These are phyloP conservation scores for Cordyceps cicadae DNA, from an alignment of 2,329 filamentous ascomycete species.

Conservation along the genomic window DNA sequence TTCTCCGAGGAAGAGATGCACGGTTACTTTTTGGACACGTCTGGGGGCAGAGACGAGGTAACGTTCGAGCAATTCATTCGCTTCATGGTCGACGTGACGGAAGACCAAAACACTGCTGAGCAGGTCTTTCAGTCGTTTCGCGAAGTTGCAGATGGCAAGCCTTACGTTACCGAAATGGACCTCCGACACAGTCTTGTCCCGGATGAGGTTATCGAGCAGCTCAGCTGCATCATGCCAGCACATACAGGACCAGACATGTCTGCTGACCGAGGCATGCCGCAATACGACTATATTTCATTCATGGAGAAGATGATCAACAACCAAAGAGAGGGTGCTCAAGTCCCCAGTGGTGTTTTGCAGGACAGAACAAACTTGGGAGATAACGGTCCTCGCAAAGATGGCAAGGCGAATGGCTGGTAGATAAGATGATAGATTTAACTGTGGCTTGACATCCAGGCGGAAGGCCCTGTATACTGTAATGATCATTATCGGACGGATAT, in stretches of 20 bases:
- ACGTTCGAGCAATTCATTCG: conserved; percentile 98
- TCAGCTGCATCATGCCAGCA: conserved; percentile 75
- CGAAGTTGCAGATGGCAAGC: conserved; percentile 96
- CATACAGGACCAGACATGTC: conserved; percentile 81
- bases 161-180: conserved; percentile 97
- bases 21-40: conserved; percentile 84
- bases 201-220: conserved; percentile 91
- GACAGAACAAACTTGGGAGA: conserved; percentile 27
- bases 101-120: conserved; percentile 97
- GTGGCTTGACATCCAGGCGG: neutral
- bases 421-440: neutral
- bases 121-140: conserved; percentile 97
- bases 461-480: conserved; percentile 1
- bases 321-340: conserved; percentile 21
- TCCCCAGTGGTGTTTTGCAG: conserved; percentile 24
- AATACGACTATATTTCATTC: conserved; percentile 94
- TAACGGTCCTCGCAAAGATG: conserved; percentile 24
- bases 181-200: conserved; percentile 89
- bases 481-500: conserved; percentile 5
- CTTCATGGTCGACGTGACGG: conserved; percentile 98
- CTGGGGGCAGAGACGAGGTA: conserved; percentile 67
- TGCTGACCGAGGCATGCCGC: conserved; percentile 72
- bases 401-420: conserved; percentile 27
- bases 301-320: conserved; percentile 76
- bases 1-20: conserved; percentile 99